phyloP scores from a whole-genome alignment of 2,329 filamentous ascomycete species.

The Herpotrichia juniperi region DNA sequence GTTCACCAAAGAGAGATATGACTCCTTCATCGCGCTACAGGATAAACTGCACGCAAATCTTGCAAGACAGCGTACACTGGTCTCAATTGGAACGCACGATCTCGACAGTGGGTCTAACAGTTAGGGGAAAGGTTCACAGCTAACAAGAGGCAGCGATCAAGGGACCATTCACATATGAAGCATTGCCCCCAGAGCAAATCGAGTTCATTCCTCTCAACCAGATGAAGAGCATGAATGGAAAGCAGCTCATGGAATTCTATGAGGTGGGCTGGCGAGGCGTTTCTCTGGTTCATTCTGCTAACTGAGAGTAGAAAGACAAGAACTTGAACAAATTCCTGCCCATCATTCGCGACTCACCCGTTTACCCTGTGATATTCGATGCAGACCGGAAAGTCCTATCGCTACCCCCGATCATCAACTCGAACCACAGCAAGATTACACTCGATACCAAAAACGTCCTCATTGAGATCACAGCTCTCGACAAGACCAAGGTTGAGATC shows the following conservation, averaged over 20 bases:
- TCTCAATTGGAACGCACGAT: constrained; percentile 98
- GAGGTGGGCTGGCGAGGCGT: constrained; percentile 54
- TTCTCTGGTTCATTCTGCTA: constrained; percentile 7
- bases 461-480: constrained; percentile 95
- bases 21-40: constrained; percentile 96
- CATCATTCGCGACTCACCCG: constrained; percentile 91
- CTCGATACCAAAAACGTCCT: constrained; percentile 91
- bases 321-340: constrained; percentile 88
- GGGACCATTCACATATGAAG: constrained; percentile 97
- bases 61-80: constrained; percentile 87
- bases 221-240: constrained; percentile 82
- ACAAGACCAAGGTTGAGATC: constrained; percentile 94
- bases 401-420: constrained; percentile 96
- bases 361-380: constrained; percentile 96
- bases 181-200: constrained; percentile 87
- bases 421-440: constrained; percentile 95
- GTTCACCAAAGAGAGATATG: constrained; percentile 89
- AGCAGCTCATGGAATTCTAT: constrained; percentile 92
- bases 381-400: constrained; percentile 86
- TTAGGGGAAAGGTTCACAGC: constrained; percentile 1
- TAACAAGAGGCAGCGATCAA: constrained; percentile 63
- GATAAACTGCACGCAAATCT: constrained; percentile 98
- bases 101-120: constrained; percentile 66
- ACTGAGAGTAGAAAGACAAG: constrained; percentile 73
- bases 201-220: constrained; percentile 92